Base-by-base conservation (phyloP, 179 eudicot genomes). In the Carnegiea gigantea region DNA sequence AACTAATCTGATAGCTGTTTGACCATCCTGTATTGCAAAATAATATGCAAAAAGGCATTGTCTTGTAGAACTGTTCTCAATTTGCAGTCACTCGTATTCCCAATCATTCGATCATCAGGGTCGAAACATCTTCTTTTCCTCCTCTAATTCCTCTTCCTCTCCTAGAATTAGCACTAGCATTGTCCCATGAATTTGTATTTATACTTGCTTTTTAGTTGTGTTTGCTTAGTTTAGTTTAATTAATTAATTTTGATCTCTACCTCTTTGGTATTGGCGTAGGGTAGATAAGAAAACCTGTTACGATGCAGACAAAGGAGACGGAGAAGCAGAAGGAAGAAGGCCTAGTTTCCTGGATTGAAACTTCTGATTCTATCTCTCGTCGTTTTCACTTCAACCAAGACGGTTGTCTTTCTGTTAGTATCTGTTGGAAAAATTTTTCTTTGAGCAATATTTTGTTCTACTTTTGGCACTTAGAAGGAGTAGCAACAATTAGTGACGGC, bases 311-410 rank as follows among this genome's bases (percentile, higher is more conserved):
- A 28, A 85, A 80, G 13, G 88, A 85, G 68, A 64, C 75, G 44
- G 46, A 79, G 57, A 36, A 70, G 71, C 60, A 70, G 54, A 76
- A 48, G 51, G 83, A 82, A 82, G 85, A 82, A 86, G 80, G 51
- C 36, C 85, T 93, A 20, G 78, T 89, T 38, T 84, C 79, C 49
- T 95, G 97, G 98, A 83, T 90, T 78, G 98, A 95, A 74, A 91
- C 88, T 59, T 92, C 91, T 20, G 96, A 91, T 21, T 87, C 93
- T 9, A 77, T 91, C 73, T 88, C 91, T 71, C 92, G 86, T 53
- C 91, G 80, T n/a, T 93, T 85, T 84, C 88, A 91, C 57, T 95
- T 95, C 77, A 85, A 88, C 81, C 87, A 90, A 13, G 77, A 81
- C 68, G 91, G 92, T 30, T 86, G 84, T 78, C 89, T 93, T 51